These are phyloP conservation scores for Pseudocercospora fuligena DNA, from an alignment of 2,329 filamentous ascomycete species.

Conservation along the genomic window DNA sequence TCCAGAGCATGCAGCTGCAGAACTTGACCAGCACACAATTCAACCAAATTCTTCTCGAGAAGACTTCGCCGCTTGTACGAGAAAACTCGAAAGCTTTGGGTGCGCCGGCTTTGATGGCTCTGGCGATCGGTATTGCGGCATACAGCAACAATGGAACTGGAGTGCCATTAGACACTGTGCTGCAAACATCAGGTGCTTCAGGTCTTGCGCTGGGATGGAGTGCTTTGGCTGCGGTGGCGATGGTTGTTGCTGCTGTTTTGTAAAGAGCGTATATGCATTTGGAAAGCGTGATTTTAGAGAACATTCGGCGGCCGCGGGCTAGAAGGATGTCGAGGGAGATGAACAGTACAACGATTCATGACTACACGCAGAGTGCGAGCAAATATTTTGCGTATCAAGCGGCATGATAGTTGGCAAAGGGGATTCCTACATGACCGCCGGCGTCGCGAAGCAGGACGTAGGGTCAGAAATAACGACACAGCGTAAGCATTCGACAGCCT, in stretches of 20 bases:
- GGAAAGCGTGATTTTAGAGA: neutral
- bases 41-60: constrained; percentile 8
- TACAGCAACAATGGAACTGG: constrained; percentile 15
- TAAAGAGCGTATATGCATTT: constrained; percentile 6
- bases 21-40: constrained; percentile 19
- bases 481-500: neutral
- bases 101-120: constrained; percentile 5
- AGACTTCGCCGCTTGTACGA: constrained; percentile 13
- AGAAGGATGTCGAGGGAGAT: neutral
- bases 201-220: neutral
- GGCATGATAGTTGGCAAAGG: neutral
- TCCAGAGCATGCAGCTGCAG: constrained; percentile 14
- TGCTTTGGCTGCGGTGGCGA: neutral
- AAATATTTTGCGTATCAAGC: no score
- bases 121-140: constrained; percentile 19
- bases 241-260: constrained; percentile 5
- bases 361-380: neutral
- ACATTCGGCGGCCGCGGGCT: neutral
- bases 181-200: neutral
- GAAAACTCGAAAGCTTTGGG: constrained; percentile 10
- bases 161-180: neutral
- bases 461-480: neutral
- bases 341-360: neutral
- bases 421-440: neutral
- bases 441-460: neutral